A percentile compares a stretch with the other conserved stretches of the same genome.
phyloP scores from a whole-genome alignment of 1,284 basidiomycete genomes.

The Ganoderma leucocontextum region DNA sequence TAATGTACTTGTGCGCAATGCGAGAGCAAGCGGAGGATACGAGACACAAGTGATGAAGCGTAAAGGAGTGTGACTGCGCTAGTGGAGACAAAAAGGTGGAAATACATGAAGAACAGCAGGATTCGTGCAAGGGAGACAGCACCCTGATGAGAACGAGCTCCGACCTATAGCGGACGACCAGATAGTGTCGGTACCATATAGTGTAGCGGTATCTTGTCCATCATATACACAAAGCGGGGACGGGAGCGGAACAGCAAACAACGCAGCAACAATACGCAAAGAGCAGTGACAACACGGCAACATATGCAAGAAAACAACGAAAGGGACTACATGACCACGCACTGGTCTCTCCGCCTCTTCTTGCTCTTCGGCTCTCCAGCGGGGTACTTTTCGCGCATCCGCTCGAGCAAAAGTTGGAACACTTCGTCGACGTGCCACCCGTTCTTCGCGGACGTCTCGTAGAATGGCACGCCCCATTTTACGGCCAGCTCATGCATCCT shows the following conservation, averaged over 20 bases:
- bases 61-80: slow-evolving; percentile 25
- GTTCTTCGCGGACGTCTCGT: slow-evolving; percentile 85
- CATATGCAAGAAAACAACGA: slow-evolving; percentile 1
- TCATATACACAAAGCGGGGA: slow-evolving; percentile 1
- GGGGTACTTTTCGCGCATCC: slow-evolving; percentile 76
- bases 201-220: slow-evolving; percentile 12
- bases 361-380: slow-evolving; percentile 47
- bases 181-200: slow-evolving; percentile 5
- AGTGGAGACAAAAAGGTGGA: slow-evolving; percentile 11
- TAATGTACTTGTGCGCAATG: background rate
- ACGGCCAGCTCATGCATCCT: slow-evolving; percentile 72
- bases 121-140: slow-evolving; percentile 9
- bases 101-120: slow-evolving; percentile 13
- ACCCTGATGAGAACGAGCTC: background rate
- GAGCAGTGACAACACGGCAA: background rate
- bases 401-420: slow-evolving; percentile 80
- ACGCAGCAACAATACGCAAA: slow-evolving; percentile 3
- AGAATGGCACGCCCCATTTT: slow-evolving; percentile 81
- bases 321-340: slow-evolving; percentile 63
- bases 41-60: background rate
- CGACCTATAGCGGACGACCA: background rate
- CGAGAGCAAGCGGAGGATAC: background rate
- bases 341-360: slow-evolving; percentile 42
- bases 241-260: background rate
- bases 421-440: slow-evolving; percentile 84